Conservation (phyloP, 257 asterid genomes). For the Ophiorrhiza pumila region DNA sequence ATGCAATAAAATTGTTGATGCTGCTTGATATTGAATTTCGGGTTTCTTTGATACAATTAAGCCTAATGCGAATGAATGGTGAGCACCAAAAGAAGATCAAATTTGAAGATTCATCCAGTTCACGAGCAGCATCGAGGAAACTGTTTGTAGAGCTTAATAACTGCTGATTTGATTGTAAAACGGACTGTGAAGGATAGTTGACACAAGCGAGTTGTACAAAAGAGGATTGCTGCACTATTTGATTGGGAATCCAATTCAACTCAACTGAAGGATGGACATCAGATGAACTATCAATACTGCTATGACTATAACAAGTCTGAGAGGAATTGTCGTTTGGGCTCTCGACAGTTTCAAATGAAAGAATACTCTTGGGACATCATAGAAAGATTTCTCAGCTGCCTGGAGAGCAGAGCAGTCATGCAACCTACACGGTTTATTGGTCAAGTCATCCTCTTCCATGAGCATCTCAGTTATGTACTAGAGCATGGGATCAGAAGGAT, state of each 20-base stretch:
- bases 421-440: conserved; percentile 33
- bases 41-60: no score
- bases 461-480: conserved; percentile 35
- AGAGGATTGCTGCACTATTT: conserved; percentile 11
- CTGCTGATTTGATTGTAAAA: conserved; percentile 8
- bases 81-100: no score
- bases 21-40: no score
- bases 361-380: conserved; percentile 21
- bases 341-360: conserved; percentile 2
- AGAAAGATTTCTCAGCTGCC: conserved; percentile 35
- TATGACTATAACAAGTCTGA: neutral
- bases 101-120: conserved; percentile 24
- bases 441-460: conserved; percentile 38
- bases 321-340: conserved; percentile 13
- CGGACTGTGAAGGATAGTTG: neutral
- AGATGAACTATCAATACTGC: conserved; percentile 15
- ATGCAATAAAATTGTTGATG: no score
- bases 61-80: no score
- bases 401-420: conserved; percentile 31
- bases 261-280: conserved; percentile 16
- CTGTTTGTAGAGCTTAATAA: conserved; percentile 16
- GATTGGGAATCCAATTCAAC: conserved; percentile 18
- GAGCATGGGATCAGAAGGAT: conserved; percentile 26
- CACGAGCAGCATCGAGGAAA: conserved; percentile 22
- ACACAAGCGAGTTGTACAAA: neutral